Conservation (phyloP, 2,329 filamentous ascomycete species). For the Curvularia verruculosa region DNA sequence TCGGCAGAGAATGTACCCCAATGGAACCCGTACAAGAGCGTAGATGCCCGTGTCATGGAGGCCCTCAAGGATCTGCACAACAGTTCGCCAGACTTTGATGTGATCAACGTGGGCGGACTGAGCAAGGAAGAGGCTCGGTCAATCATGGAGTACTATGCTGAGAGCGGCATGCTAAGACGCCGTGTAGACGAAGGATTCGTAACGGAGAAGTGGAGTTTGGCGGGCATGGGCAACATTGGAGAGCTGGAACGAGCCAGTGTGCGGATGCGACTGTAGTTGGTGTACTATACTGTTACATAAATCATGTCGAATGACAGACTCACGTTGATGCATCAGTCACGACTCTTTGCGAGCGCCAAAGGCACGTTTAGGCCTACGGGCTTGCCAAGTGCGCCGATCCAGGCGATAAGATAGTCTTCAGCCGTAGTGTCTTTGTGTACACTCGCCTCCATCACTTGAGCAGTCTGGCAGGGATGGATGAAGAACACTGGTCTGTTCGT, state of each 20-base stretch:
- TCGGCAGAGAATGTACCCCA: constrained; percentile 44
- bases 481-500: constrained; percentile 82
- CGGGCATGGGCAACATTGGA: constrained; percentile 80
- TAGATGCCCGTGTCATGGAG: constrained; percentile 61
- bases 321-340: constrained; percentile 2
- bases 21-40: constrained; percentile 59
- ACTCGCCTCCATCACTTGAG: constrained; percentile 73
- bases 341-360: constrained; percentile 59
- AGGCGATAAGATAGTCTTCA: constrained; percentile 79
- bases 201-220: constrained; percentile 81
- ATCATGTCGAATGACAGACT: constrained; percentile 18
- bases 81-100: constrained; percentile 47
- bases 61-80: constrained; percentile 49
- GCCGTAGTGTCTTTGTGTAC: constrained; percentile 47
- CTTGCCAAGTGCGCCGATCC: constrained; percentile 85
- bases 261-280: constrained; percentile 37
- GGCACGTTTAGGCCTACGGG: constrained; percentile 81
- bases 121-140: constrained; percentile 75
- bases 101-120: constrained; percentile 68
- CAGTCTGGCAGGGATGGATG: constrained; percentile 89
- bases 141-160: constrained; percentile 92
- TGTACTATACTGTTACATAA: constrained; percentile 32
- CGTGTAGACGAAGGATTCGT: constrained; percentile 74
- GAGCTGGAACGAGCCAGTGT: constrained; percentile 77
- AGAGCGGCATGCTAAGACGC: constrained; percentile 77